A percentile compares a stretch with the other conserved stretches of the same genome.
phyloP scores from a whole-genome alignment of 2,329 filamentous ascomycete genomes.

The Diplodia mutila region DNA sequence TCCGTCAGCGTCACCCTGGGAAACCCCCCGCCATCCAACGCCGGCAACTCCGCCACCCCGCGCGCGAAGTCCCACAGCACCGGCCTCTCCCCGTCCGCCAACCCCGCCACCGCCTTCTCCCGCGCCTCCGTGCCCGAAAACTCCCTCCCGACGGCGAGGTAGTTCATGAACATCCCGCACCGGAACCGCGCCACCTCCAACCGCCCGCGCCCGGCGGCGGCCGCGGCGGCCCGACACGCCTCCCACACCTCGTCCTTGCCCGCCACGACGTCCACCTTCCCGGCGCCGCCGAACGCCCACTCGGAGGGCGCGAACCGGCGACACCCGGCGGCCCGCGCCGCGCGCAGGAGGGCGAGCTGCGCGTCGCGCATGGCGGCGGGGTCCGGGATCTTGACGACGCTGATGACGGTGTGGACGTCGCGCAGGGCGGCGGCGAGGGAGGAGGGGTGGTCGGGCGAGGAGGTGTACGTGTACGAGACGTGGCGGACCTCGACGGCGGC shows the following conservation, averaged over 20 bases:
- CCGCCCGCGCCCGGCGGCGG: neutral
- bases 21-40: constrained; percentile 30
- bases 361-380: constrained; percentile 34
- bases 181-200: constrained; percentile 40
- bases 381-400: constrained; percentile 32
- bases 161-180: constrained; percentile 43
- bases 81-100: constrained; percentile 28
- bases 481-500: constrained; percentile 32
- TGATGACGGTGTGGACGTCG: constrained; percentile 35
- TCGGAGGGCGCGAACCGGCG: constrained; percentile 58
- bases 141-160: constrained; percentile 35
- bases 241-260: constrained; percentile 34
- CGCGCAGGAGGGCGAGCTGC: constrained; percentile 53
- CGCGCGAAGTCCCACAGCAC: constrained; percentile 29
- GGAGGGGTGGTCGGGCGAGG: too few species aligned
- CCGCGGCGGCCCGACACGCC: constrained; percentile 30
- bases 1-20: constrained; percentile 39
- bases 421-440: constrained; percentile 31
- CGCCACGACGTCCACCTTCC: too few species aligned
- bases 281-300: constrained; percentile 49
- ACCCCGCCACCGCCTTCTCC: constrained; percentile 32
- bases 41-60: constrained; percentile 35
- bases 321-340: constrained; percentile 54
- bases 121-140: constrained; percentile 25
- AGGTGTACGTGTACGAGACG: constrained; percentile 40